Evolutionary conservation across 192 early-diverging fungal genomes (phyloP).

Genomic region (Rhizophlyctis rosea): DNA sequence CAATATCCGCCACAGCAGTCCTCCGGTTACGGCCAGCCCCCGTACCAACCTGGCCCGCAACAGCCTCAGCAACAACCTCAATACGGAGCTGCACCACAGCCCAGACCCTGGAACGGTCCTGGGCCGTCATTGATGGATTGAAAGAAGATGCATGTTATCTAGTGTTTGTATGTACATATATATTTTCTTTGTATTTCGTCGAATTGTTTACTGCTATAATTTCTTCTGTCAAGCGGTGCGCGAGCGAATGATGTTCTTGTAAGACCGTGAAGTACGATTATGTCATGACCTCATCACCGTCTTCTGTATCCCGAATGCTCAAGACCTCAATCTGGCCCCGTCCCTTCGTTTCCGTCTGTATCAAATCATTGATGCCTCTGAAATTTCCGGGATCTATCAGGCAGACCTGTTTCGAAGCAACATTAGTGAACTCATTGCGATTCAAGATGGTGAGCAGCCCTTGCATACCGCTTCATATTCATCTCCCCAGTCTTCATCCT

Average conservation of each 20-base stretch:
- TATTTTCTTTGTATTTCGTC: too few relatives aligned
- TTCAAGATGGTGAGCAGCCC: not conserved
- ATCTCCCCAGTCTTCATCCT: conserved; percentile 76
- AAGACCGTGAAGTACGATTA: too few relatives aligned
- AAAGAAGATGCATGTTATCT: not conserved
- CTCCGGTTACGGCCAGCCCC: conserved; percentile 6
- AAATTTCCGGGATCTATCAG: conserved; percentile 94
- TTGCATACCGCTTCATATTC: conserved; percentile 77
- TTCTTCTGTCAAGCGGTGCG: too few relatives aligned
- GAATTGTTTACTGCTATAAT: too few relatives aligned
- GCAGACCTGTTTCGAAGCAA: conserved; percentile 51
- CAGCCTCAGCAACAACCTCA: conserved; percentile 21
- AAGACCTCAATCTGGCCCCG: conserved; percentile 87
- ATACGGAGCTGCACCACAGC: conserved; percentile 12
- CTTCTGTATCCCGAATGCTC: conserved; percentile 40
- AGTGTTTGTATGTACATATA: too few relatives aligned
- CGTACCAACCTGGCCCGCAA: conserved; percentile 21
- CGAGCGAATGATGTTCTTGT: too few relatives aligned
- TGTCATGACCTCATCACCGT: conserved; percentile 31
- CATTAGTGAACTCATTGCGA: conserved; percentile 4
- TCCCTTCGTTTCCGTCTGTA: conserved; percentile 84
- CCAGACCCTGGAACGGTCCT: conserved; percentile 10
- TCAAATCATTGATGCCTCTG: conserved; percentile 73
- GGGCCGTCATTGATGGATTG: conserved; percentile 19
- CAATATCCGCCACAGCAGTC: conserved; percentile 2